These are phyloP conservation scores for Fraxinus greggii DNA, from an alignment of 305 asterid genomes.

Conservation along the genomic window DNA sequence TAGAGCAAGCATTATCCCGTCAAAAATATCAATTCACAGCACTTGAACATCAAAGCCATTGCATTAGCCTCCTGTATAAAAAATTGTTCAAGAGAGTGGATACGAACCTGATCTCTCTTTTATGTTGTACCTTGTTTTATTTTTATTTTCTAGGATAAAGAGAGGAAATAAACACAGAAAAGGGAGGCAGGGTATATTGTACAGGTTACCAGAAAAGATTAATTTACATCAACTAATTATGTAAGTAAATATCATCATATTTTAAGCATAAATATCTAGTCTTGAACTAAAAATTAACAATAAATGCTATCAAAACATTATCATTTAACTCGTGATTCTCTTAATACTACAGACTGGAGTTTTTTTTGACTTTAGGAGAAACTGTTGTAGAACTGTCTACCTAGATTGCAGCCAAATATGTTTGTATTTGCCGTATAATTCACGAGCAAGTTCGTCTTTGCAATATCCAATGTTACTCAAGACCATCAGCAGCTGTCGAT, in stretches of 20 bases:
- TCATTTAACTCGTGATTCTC: not conserved
- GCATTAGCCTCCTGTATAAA: conserved; percentile 12
- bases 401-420: conserved; percentile 76
- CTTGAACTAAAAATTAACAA: conserved; percentile 10
- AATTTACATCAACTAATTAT: not conserved
- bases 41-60: conserved; percentile 3
- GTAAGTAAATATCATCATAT: not conserved
- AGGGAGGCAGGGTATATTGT: conserved; percentile 1
- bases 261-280: not conserved
- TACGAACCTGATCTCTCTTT: conserved; percentile 10
- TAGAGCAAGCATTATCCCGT: conserved; percentile 11
- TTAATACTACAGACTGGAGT: conserved; percentile 10
- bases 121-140: not conserved
- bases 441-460: conserved; percentile 89
- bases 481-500: conserved; percentile 88
- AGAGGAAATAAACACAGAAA: conserved; percentile 5
- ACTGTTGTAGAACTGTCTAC: conserved; percentile 35
- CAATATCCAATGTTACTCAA: conserved; percentile 96
- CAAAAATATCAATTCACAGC: conserved; percentile 11
- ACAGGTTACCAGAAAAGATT: not conserved
- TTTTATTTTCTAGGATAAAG: not conserved
- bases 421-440: conserved; percentile 66
- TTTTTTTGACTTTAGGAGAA: not conserved
- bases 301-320: not conserved
- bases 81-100: conserved; percentile 13